Conservation (phyloP, 1,284 basidiomycete genomes). For the Ceratobasidium sp. region DNA sequence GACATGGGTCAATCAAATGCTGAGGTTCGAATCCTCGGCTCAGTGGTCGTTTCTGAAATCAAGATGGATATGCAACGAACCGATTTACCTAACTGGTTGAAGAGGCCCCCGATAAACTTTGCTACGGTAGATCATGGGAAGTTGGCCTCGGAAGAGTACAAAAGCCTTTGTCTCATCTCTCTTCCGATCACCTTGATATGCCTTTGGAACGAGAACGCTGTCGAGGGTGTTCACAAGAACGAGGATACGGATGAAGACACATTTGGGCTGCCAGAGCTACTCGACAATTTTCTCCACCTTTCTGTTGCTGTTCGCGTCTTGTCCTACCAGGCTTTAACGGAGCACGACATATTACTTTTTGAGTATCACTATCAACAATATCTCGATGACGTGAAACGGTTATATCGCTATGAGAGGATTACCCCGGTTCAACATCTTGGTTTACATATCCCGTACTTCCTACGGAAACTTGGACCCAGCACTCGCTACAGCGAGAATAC, state of each 20-base stretch:
- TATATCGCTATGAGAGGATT: slow-evolving; percentile 19
- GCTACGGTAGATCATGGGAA: slow-evolving; percentile 31
- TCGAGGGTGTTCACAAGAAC: no score
- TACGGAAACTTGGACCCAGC: slow-evolving; percentile 34
- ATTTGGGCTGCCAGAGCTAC: background rate
- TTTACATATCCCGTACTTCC: slow-evolving; percentile 29
- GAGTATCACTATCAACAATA: slow-evolving; percentile 8
- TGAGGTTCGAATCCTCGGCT: background rate
- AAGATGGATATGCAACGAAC: slow-evolving; percentile 31
- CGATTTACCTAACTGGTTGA: slow-evolving; percentile 41
- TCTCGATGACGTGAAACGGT: background rate
- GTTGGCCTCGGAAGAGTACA: slow-evolving; percentile 49
- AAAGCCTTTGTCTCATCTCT: slow-evolving; percentile 42
- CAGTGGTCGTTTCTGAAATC: slow-evolving; percentile 20
- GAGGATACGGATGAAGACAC: no score
- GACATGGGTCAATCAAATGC: background rate
- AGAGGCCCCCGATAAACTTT: no score
- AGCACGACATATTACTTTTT: background rate
- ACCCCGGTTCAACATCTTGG: slow-evolving; percentile 33
- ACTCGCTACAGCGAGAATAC: slow-evolving; percentile 18
- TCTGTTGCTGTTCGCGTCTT: background rate
- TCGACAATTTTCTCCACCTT: slow-evolving; percentile 1
- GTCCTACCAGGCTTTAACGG: background rate
- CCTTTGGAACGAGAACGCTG: slow-evolving; percentile 21
- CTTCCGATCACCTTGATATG: slow-evolving; percentile 45